phyloP scores from a whole-genome alignment of 2,329 filamentous ascomycete species.

The Aaosphaeria arxii region DNA sequence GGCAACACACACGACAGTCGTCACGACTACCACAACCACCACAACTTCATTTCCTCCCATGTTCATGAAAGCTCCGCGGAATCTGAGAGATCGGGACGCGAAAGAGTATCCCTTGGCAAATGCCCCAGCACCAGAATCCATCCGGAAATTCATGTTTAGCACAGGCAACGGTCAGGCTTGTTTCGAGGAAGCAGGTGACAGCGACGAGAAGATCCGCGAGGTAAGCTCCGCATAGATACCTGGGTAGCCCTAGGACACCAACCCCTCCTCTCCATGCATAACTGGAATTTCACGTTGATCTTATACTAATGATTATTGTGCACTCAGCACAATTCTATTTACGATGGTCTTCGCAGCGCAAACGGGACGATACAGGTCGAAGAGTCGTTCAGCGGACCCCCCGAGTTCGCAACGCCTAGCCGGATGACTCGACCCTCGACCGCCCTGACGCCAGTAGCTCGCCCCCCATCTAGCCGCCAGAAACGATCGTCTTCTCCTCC shows the following conservation, averaged over 20 bases:
- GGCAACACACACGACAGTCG: constrained; percentile 62
- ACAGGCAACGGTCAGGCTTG: constrained; percentile 60
- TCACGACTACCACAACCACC: constrained; percentile 91
- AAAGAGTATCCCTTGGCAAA: constrained; percentile 88
- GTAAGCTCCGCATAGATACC: constrained; percentile 37
- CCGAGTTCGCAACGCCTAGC: constrained; percentile 42
- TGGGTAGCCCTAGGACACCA: constrained; percentile 5
- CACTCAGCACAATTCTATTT: constrained; percentile 44
- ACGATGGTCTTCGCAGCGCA: constrained; percentile 43
- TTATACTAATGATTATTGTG: constrained; percentile 22
- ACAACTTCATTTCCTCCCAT: constrained; percentile 80
- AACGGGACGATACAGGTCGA: constrained; percentile 46
- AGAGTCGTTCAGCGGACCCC: constrained; percentile 38
- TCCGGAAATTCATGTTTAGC: constrained; percentile 75
- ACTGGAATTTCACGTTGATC: not conserved
- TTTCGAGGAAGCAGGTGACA: constrained; percentile 62
- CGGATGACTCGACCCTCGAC: constrained; percentile 30
- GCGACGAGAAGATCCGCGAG: constrained; percentile 52
- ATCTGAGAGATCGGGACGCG: constrained; percentile 70
- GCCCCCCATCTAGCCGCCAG: constrained; percentile 32
- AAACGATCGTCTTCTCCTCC: constrained; percentile 53
- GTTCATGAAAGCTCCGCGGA: constrained; percentile 69
- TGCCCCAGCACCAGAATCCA: constrained; percentile 74
- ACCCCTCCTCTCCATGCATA: constrained; percentile 3
- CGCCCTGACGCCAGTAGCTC: constrained; percentile 14